Evolutionary conservation across 495 filamentous ascomycete species (phyloP), one percentile per base, ranked within the genome.

Genomic region (Hyaloscypha finlandica): DNA sequence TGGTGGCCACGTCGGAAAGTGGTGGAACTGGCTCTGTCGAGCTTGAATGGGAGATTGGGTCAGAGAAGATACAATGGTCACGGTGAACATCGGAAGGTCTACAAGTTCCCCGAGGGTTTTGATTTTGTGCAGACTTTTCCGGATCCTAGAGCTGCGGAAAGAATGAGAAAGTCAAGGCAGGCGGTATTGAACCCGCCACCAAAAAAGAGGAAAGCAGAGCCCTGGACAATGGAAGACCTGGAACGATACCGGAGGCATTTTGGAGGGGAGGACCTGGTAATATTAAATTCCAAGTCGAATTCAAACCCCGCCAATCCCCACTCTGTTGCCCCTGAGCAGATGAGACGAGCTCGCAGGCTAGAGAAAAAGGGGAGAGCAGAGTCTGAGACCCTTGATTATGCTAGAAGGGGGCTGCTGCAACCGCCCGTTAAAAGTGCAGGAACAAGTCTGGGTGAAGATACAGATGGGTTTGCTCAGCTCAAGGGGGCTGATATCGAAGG

Each of bases 1-100:
- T 68, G 70, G 67, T 68, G 64, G 70, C 67, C 59, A 32, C 61
- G 67, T 19, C 57, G 70, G 67, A 68, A 68, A 60, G 14, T n/a
- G 6, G 30, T 30, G 19, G 31, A 4, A 20, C 30, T 39, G 6
- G 4, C 42, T 11, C 11, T 14, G 16, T 48, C 11, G 9, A 14
- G 16, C 42, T 19, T 48, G 42, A 48, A 48, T 48, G 42, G 42
- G 16, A 12, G 8, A 16, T 48, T n/a, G 19, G 60, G 32, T 9
- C 12, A 8, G 51, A 42, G 59, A 42, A 25, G 39, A 31, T 63
- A 63, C 25, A 68, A 60, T 54, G 33, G 57, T 8, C 11, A 19
- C 9, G 16, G 8, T 56, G 53, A 25, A 56, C 5, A 56, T 6
- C 20, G 53, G 22, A 56, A 25, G 6, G 9, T 56, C 9, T 56